Conservation (phyloP, 805 yeast species). For the Saturnispora bothae region DNA sequence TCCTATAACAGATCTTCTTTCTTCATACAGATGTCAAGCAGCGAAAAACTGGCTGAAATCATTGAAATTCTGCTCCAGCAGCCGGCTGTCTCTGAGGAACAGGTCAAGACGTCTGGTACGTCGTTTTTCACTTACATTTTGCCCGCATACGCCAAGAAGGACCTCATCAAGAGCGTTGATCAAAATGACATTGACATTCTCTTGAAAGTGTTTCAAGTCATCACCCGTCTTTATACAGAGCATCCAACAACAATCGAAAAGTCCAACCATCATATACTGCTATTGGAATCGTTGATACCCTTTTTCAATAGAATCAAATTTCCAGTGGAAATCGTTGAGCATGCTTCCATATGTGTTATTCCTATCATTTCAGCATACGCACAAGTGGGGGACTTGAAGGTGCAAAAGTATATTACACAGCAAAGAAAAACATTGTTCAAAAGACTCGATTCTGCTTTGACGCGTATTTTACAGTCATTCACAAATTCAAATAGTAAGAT, state of each 20-base stretch:
- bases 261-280: slow-evolving; percentile 12
- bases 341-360: slow-evolving; percentile 17
- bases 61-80: slow-evolving; percentile 3
- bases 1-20: too few species aligned
- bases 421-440: slow-evolving; percentile 17
- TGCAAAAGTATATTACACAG: slow-evolving; percentile 16
- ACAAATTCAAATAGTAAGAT: slow-evolving; percentile 15
- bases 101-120: slow-evolving; percentile 4
- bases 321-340: slow-evolving; percentile 15
- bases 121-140: slow-evolving; percentile 6
- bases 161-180: neutral
- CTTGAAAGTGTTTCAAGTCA: slow-evolving; percentile 4
- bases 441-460: slow-evolving; percentile 17
- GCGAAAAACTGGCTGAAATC: slow-evolving; percentile 4
- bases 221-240: slow-evolving; percentile 1
- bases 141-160: slow-evolving; percentile 6
- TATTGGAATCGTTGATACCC: slow-evolving; percentile 16
- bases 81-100: slow-evolving; percentile 2
- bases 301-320: slow-evolving; percentile 22
- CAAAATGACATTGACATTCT: slow-evolving; percentile 1
- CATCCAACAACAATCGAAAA: slow-evolving; percentile 5
- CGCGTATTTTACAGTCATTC: slow-evolving; percentile 18
- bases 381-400: slow-evolving; percentile 16
- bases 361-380: slow-evolving; percentile 16
- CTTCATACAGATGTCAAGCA: slow-evolving; percentile 3